These are phyloP conservation scores for Ceratobasidium sp. DNA, from an alignment of 1,284 basidiomycete genomes.

Conservation along the genomic window DNA sequence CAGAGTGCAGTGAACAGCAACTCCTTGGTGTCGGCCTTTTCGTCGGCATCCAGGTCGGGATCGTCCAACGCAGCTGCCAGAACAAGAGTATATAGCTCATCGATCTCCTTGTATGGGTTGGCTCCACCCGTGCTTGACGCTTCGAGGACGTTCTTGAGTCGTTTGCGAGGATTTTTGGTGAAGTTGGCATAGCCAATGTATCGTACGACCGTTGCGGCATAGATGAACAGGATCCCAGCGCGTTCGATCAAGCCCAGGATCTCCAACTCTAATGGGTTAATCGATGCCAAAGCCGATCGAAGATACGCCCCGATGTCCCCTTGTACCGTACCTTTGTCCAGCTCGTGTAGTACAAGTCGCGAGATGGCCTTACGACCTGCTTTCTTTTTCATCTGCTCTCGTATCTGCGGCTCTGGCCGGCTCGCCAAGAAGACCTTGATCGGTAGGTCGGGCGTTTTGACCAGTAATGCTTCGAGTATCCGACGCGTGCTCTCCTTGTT, in stretches of 20 bases:
- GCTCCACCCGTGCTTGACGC: neutral
- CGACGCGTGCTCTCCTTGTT: too few relatives aligned
- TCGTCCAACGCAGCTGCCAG: neutral
- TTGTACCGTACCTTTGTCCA: neutral
- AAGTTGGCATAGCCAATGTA: neutral
- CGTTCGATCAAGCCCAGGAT: neutral
- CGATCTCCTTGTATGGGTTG: neutral
- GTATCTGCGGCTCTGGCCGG: neutral
- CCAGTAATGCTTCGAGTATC: neutral
- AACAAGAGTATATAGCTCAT: neutral
- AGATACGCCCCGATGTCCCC: slow-evolving; percentile 1
- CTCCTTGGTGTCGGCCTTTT: neutral
- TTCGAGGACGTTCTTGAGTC: neutral
- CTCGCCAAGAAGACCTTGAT: neutral
- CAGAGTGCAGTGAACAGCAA: slow-evolving; percentile 2
- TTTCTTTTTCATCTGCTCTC: neutral
- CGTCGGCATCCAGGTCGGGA: neutral
- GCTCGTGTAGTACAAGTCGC: neutral
- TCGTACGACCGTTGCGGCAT: neutral
- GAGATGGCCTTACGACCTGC: too few relatives aligned
- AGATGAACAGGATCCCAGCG: neutral
- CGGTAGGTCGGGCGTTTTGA: neutral
- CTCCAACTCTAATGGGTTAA: neutral
- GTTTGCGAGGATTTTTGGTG: neutral
- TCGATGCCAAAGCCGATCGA: neutral